phyloP scores from a whole-genome alignment of 1,284 basidiomycete species.

The Ustilago hordei region DNA sequence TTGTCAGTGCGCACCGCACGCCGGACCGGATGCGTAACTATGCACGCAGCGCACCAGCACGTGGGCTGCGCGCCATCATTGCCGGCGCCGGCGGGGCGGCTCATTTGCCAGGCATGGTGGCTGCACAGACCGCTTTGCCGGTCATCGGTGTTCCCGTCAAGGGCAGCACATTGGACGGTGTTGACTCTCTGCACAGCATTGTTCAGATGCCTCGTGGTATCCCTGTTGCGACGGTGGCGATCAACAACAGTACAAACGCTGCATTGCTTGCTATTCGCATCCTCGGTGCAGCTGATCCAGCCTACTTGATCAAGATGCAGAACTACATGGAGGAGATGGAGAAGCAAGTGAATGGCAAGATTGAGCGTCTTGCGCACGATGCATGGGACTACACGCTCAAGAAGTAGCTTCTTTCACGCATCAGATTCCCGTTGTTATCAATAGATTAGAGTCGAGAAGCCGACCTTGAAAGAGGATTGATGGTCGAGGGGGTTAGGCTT shows the following conservation, averaged over 20 bases:
- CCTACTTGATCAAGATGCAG: conserved; percentile 79
- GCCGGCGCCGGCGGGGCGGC: conserved; percentile 97
- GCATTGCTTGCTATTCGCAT: conserved; percentile 91
- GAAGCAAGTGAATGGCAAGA: conserved; percentile 85
- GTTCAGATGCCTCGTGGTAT: conserved; percentile 99
- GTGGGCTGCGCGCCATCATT: conserved; percentile 84
- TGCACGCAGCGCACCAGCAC: conserved; percentile 79
- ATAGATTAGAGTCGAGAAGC: not conserved
- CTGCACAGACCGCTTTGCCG: conserved; percentile 89
- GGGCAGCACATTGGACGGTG: conserved; percentile 91
- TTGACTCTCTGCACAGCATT: conserved; percentile 95
- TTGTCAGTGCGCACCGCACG: conserved; percentile 96
- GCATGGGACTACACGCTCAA: conserved; percentile 79
- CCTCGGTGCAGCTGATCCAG: conserved; percentile 78
- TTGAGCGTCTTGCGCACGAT: conserved; percentile 79
- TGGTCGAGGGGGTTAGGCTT: too few relatives aligned
- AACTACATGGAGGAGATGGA: conserved; percentile 81
- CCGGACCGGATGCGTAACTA: conserved; percentile 88
- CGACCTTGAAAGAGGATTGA: too few relatives aligned
- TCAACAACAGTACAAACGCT: conserved; percentile 95
- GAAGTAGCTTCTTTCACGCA: conserved; percentile 33
- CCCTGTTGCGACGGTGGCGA: conserved; percentile 95
- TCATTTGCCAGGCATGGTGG: conserved; percentile 98
- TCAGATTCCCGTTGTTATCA: not conserved
- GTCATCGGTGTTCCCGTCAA: conserved; percentile 98